phyloP scores from a whole-genome alignment of 495 filamentous ascomycete species.

The Symbiotaphrina buchneri region DNA sequence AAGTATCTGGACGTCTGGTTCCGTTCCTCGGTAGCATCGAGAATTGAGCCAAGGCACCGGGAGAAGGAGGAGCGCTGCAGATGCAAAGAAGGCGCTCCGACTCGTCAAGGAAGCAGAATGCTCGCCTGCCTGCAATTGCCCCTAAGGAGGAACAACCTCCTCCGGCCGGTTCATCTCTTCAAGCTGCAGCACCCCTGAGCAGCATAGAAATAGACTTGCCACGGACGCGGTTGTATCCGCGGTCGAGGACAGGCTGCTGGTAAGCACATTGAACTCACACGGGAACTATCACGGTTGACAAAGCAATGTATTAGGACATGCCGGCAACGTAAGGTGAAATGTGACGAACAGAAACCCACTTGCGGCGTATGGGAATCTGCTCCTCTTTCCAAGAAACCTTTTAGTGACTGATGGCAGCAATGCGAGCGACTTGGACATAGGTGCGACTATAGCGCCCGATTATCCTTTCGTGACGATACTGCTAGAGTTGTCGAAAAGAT shows the following conservation, averaged over 20 bases:
- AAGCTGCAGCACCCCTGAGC: too few species aligned
- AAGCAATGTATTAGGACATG: background rate
- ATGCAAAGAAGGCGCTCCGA: background rate
- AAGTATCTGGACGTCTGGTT: too few species aligned
- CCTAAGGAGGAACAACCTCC: background rate
- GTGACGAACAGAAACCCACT: conserved; percentile 10
- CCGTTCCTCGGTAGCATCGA: too few species aligned
- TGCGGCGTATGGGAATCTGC: conserved; percentile 5
- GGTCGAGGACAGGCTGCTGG: background rate
- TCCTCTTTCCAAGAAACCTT: conserved; percentile 30
- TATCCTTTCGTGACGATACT: conserved; percentile 33
- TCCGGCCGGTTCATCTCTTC: background rate
- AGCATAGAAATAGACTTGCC: background rate
- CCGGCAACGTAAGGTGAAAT: conserved; percentile 8
- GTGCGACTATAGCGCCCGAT: conserved; percentile 29
- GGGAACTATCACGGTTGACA: background rate
- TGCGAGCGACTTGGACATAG: background rate
- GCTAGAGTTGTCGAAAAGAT: conserved; percentile 29
- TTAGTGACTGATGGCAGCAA: conserved; percentile 3
- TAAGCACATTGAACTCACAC: background rate
- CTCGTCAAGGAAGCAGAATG: background rate
- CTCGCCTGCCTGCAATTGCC: background rate
- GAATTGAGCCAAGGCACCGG: too few species aligned
- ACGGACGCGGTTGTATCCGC: background rate
- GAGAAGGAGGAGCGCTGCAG: too few species aligned